Evolutionary conservation across 1,139 yeast genomes (phyloP).

Genomic region (Eremothecium gossypii): DNA sequence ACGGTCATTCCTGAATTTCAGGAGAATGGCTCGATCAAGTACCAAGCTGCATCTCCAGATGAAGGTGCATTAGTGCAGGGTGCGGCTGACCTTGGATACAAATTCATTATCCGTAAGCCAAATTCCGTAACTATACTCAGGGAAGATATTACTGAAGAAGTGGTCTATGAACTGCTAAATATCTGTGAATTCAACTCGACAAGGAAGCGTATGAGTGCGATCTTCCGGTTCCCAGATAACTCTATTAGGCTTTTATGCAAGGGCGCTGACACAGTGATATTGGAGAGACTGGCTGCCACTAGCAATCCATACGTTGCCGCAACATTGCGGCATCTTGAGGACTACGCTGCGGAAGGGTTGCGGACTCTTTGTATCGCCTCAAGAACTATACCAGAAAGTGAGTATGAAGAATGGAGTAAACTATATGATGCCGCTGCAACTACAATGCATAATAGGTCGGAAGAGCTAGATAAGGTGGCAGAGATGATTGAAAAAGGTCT

Average conservation of each 20-base stretch:
- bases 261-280: conserved; percentile 95
- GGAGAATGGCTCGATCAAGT: conserved; percentile 57
- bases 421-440: conserved; percentile 74
- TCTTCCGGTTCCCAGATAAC: conserved; percentile 92
- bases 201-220: conserved; percentile 94
- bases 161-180: conserved; percentile 69
- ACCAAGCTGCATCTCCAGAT: conserved; percentile 98
- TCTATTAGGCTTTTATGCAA: conserved; percentile 80
- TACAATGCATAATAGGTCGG: conserved; percentile 63
- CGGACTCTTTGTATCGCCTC: conserved; percentile 91
- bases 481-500: conserved; percentile 76
- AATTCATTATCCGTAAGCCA: conserved; percentile 78
- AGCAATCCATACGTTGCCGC: conserved; percentile 71
- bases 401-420: conserved; percentile 55
- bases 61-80: conserved; percentile 98
- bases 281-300: conserved; percentile 69
- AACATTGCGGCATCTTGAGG: conserved; percentile 83
- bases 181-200: conserved; percentile 96
- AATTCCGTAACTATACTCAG: conserved; percentile 63
- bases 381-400: conserved; percentile 70
- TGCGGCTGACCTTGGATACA: conserved; percentile 82
- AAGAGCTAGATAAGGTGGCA: conserved; percentile 72
- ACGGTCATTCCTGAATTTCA: conserved; percentile 90
- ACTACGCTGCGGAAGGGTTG: conserved; percentile 92
- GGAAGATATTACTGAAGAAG: conserved; percentile 34